These are phyloP conservation scores for Triticum turgidum DNA, from an alignment of 176 grass and related monocot genomes.

Conservation along the genomic window DNA sequence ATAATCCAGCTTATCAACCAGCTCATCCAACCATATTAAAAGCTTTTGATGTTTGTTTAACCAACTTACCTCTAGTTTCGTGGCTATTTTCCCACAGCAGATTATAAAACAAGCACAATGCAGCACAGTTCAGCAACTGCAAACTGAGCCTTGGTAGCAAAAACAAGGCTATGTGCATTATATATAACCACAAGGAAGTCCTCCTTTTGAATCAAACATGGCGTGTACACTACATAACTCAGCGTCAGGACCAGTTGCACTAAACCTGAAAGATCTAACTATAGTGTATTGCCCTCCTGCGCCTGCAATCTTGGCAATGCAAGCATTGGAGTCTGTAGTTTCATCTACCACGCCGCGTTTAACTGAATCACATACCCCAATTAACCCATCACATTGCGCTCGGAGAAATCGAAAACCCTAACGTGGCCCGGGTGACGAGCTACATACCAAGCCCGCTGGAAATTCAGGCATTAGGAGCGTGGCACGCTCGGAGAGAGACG, in stretches of 20 bases:
- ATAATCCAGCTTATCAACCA: neutral
- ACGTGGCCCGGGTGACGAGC: neutral
- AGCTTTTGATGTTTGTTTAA: neutral
- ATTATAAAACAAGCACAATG: neutral
- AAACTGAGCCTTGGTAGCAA: neutral
- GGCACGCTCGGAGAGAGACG: neutral
- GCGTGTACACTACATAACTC: neutral
- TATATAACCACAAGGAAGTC: neutral
- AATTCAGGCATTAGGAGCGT: neutral
- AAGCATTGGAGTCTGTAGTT: neutral
- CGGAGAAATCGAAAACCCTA: conserved; percentile 44
- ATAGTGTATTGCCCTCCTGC: neutral
- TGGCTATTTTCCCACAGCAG: neutral
- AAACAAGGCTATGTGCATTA: neutral
- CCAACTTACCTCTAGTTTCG: neutral
- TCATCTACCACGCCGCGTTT: neutral
- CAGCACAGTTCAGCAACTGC: neutral
- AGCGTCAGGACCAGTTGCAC: neutral
- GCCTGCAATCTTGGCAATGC: neutral
- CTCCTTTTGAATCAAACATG: conserved; percentile 3
- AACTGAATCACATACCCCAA: neutral
- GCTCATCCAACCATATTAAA: too few relatives aligned
- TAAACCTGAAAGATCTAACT: neutral
- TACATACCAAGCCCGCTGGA: conserved; percentile 1
- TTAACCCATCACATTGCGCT: neutral